Evolutionary conservation across 805 yeast genomes (phyloP), one percentile per base, ranked within the genome.

Genomic region (Kazachstania bromeliacearum): DNA sequence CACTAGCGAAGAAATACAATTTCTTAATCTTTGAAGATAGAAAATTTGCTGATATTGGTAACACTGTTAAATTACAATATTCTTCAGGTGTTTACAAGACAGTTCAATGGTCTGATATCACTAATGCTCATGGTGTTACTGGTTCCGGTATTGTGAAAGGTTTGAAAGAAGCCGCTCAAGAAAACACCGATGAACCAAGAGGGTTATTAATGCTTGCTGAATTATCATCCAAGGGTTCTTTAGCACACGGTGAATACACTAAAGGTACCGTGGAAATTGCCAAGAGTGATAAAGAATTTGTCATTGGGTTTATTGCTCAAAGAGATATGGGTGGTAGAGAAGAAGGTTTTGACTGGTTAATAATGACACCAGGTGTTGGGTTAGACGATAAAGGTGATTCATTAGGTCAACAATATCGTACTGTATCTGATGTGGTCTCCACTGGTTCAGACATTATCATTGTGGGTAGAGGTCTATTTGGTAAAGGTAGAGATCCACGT

Each of bases 321-420:
- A 73, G 74, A 53, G 78, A 79, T 40, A 83, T 88, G 84, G 87
- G 87, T 20, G 88, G 87, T 12, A 69, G 71, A 30, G 79, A 72
- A 3, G 92, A 79, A 50, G 92, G 89, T 1, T 88, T 82, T 51
- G 98, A 92, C 63, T 92, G 96, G 96, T 63, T 92, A 28, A 75
- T 88, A 40, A 79, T 92, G 92, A 89, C 98, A 1, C 99, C 99
- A 0, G 99, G 99, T 43, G 98, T 92, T 27, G 97, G 97, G 3
- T 70, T 92, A 35, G 98, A 89, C 55, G 97, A 89, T 55, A 92
- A 81, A 59, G 96, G 97, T 12, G 99, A 92, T 57, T 75, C 79
- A 1, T 70, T 92, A 42, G 99, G 99, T 17, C 99, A 92, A 61
- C 97, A 92, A 62, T 92, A 92, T 62, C 73, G 98, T 59, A 77